A percentile compares a stretch with the other conserved stretches of the same genome.
Evolutionary conservation across 1,139 yeast species (phyloP).

Genomic region (Yamadazyma blattariae): DNA sequence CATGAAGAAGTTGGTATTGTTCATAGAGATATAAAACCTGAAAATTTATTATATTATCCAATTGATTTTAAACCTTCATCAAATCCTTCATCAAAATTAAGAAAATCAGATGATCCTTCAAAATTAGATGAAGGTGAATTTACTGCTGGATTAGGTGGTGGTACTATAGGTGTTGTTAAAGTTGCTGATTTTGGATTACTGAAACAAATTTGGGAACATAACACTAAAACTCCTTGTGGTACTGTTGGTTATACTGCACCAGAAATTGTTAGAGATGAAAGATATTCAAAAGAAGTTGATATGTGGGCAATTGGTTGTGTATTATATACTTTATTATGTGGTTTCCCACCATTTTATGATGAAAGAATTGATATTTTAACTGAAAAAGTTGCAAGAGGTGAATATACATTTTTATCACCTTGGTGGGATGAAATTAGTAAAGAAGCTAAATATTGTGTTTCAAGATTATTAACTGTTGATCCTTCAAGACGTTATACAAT

Average conservation of each 20-base stretch:
- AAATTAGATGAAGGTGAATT: slow-evolving; percentile 55
- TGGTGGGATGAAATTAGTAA: slow-evolving; percentile 64
- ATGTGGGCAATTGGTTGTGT: slow-evolving; percentile 68
- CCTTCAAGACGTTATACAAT: slow-evolving; percentile 76
- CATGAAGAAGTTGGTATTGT: slow-evolving; percentile 58
- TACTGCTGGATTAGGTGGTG: slow-evolving; percentile 47
- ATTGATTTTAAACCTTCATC: slow-evolving; percentile 48
- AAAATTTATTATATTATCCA: slow-evolving; percentile 57
- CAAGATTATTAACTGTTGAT: slow-evolving; percentile 75
- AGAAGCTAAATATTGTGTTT: slow-evolving; percentile 64
- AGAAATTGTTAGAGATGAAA: slow-evolving; percentile 56
- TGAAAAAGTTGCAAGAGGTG: slow-evolving; percentile 58
- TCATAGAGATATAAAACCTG: slow-evolving; percentile 59
- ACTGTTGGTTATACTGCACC: slow-evolving; percentile 66
- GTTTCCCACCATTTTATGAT: slow-evolving; percentile 63
- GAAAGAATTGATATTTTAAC: slow-evolving; percentile 55
- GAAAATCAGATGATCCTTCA: slow-evolving; percentile 46
- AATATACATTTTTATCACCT: slow-evolving; percentile 54
- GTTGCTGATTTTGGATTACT: slow-evolving; percentile 59
- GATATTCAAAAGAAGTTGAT: slow-evolving; percentile 59
- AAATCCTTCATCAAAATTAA: slow-evolving; percentile 36
- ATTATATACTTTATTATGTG: slow-evolving; percentile 56
- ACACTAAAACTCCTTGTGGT: slow-evolving; percentile 63
- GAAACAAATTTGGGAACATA: slow-evolving; percentile 54
- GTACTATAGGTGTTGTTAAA: slow-evolving; percentile 50